Evolutionary conservation across 768 basidiomycete species (phyloP).

Genomic region (Erythrobasidium yunnanense): DNA sequence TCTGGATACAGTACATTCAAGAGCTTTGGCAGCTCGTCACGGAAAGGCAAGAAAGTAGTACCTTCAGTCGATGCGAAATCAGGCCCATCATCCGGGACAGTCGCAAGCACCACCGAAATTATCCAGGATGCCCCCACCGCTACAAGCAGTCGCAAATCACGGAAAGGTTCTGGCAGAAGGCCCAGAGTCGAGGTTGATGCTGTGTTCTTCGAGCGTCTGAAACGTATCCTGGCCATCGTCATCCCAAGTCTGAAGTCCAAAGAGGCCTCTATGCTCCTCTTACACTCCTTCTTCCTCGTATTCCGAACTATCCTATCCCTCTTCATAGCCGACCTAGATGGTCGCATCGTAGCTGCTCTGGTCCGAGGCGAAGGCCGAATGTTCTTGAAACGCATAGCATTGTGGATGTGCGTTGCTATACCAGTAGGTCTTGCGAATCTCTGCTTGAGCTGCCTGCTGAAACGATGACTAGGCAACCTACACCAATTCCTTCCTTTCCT

Average conservation of each 20-base stretch:
- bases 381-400: conserved; percentile 73
- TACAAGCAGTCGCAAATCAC: neutral
- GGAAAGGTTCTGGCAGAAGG: neutral
- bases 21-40: neutral
- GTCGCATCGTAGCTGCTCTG: conserved; percentile 84
- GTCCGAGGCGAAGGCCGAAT: conserved; percentile 69
- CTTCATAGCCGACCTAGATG: conserved; percentile 88
- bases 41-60: neutral
- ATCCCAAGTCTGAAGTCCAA: conserved; percentile 75
- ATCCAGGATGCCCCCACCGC: too few species aligned
- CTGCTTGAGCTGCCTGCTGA: neutral
- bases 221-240: conserved; percentile 67
- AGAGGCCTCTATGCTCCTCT: conserved; percentile 71
- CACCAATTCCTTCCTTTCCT: conserved; percentile 61
- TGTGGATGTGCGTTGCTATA: conserved; percentile 75
- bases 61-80: neutral
- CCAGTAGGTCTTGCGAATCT: conserved; percentile 79
- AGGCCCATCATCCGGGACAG: neutral
- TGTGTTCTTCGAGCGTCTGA: conserved; percentile 71
- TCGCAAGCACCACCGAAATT: neutral
- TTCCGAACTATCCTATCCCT: conserved; percentile 82
- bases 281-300: conserved; percentile 80
- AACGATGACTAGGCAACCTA: conserved; percentile 36
- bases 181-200: conserved; percentile 56
- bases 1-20: neutral